Percentiles rank a stretch among this genome's conserved stretches.
Conservation (phyloP, 495 filamentous ascomycete genomes). For the Annulohypoxylon stygium region DNA sequence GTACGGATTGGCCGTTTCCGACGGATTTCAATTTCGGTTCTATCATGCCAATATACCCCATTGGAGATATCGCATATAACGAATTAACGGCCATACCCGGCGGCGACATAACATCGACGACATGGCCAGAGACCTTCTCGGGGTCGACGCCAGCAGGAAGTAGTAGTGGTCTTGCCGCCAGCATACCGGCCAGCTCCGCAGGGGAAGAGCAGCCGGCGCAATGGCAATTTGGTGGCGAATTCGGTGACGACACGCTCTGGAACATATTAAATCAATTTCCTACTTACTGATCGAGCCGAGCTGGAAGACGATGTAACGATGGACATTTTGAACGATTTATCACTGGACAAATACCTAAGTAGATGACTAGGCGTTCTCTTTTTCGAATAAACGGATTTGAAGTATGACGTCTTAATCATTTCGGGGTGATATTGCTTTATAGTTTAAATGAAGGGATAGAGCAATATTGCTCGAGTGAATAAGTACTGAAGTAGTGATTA, state of each 20-base stretch:
- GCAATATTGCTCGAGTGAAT: background rate
- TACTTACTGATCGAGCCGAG: constrained; percentile 33
- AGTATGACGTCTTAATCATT: constrained; percentile 17
- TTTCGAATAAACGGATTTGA: constrained; percentile 18
- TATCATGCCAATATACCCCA: constrained; percentile 67
- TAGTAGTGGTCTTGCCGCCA: constrained; percentile 20
- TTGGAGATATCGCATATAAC: constrained; percentile 66
- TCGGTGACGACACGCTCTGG: constrained; percentile 67
- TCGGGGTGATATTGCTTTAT: background rate
- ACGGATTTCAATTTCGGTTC: constrained; percentile 61
- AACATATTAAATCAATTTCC: constrained; percentile 64
- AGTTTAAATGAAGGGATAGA: constrained; percentile 18
- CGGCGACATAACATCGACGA: constrained; percentile 39
- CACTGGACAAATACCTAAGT: constrained; percentile 1
- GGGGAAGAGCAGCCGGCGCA: constrained; percentile 35
- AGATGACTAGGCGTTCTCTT: constrained; percentile 23
- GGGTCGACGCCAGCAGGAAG: constrained; percentile 21
- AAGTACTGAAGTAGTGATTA: background rate
- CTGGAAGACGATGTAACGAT: constrained; percentile 7
- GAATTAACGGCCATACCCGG: constrained; percentile 57
- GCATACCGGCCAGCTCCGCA: constrained; percentile 20
- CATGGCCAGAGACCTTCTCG: constrained; percentile 40
- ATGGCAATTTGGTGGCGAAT: constrained; percentile 59
- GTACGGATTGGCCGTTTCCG: constrained; percentile 52
- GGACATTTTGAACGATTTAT: constrained; percentile 5